These are phyloP conservation scores for Tuber indicum DNA, from an alignment of 495 filamentous ascomycete genomes.

Conservation along the genomic window DNA sequence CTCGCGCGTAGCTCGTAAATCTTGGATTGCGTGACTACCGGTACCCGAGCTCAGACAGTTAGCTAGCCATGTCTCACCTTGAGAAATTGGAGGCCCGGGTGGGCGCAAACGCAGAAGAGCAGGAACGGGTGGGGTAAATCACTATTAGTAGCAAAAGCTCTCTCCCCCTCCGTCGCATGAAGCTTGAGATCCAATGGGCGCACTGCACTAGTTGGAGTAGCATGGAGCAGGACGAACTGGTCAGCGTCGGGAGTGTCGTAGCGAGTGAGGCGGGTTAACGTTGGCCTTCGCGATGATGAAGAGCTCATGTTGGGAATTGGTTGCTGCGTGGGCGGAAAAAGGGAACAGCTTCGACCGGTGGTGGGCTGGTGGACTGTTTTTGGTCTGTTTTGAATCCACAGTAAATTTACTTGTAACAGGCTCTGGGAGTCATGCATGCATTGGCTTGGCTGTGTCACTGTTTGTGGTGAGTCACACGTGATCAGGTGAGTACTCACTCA, in stretches of 20 bases:
- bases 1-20: conserved; percentile 31
- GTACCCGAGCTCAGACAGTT: conserved; percentile 3
- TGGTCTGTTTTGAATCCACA: not conserved
- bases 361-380: not conserved
- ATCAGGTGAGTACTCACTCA: not conserved
- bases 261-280: conserved; percentile 21
- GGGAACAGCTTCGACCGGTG: not conserved
- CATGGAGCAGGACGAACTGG: conserved; percentile 35
- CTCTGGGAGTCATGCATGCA: not conserved
- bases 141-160: conserved; percentile 35
- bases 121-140: not conserved
- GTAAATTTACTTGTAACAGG: not conserved
- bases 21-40: conserved; percentile 28
- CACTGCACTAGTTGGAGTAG: conserved; percentile 15
- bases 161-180: conserved; percentile 38
- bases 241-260: conserved; percentile 34
- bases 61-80: not conserved
- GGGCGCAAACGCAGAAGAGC: not conserved
- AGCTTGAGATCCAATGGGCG: conserved; percentile 27
- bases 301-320: not conserved
- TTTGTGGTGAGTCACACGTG: conserved; percentile 6
- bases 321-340: not conserved
- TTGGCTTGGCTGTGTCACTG: not conserved
- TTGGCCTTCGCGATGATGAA: not conserved
- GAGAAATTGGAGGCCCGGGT: not conserved